A percentile compares a stretch with the other conserved stretches of the same genome.
Evolutionary conservation across 176 grass and related monocot genomes (phyloP).

Genomic region (Otatea glauca): DNA sequence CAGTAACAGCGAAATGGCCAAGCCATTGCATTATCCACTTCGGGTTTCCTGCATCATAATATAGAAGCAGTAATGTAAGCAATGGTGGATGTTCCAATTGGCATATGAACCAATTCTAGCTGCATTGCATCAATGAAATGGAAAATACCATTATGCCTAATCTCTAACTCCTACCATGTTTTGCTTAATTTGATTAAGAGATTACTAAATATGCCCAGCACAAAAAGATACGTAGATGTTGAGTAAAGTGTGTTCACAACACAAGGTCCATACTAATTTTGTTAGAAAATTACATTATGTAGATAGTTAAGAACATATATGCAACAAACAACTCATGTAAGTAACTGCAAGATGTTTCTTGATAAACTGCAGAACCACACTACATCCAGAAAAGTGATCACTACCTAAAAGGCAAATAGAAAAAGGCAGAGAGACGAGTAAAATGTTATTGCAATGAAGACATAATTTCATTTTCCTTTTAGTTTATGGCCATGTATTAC

Average conservation of each 20-base stretch:
- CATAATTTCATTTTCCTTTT: slow-evolving; percentile 8
- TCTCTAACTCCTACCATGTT: not conserved
- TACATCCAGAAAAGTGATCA: slow-evolving; percentile 13
- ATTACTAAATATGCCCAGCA: not conserved
- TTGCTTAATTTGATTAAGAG: not conserved
- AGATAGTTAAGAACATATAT: slow-evolving; percentile 17
- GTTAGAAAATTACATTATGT: not conserved
- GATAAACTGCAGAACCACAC: slow-evolving; percentile 3
- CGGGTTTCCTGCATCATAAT: slow-evolving; percentile 58
- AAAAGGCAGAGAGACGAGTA: not conserved
- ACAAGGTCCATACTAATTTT: slow-evolving; percentile 10
- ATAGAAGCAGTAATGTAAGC: slow-evolving; percentile 23
- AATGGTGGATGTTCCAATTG: not conserved
- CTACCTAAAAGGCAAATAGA: not conserved
- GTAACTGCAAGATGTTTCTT: slow-evolving; percentile 8
- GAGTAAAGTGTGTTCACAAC: not conserved
- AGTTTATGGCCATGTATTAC: too few species aligned
- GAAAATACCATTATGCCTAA: not conserved
- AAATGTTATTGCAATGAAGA: slow-evolving; percentile 2
- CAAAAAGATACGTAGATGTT: not conserved
- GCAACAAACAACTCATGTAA: not conserved
- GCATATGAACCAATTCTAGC: slow-evolving; percentile 17
- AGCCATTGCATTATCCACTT: slow-evolving; percentile 81
- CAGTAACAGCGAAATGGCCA: slow-evolving; percentile 70
- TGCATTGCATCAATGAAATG: slow-evolving; percentile 3